Evolutionary conservation across 2,329 filamentous ascomycete species (phyloP).

Genomic region (Colletotrichum brevisporum): DNA sequence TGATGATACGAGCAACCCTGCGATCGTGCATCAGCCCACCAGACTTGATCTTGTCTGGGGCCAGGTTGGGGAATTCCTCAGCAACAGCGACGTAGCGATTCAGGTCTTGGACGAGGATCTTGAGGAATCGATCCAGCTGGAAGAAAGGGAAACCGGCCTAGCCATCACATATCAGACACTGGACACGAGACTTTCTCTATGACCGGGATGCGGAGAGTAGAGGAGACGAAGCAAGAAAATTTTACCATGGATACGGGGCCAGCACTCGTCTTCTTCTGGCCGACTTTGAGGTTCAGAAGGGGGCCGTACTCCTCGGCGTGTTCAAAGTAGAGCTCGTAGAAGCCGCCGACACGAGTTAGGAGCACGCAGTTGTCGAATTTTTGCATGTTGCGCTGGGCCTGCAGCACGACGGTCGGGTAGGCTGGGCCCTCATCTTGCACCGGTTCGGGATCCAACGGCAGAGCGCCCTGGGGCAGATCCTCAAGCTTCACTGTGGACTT

Average conservation of each 20-base stretch:
- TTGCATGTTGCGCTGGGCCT: slow-evolving; percentile 89
- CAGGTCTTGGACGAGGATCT: slow-evolving; percentile 91
- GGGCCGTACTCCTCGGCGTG: slow-evolving; percentile 93
- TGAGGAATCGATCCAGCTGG: slow-evolving; percentile 93
- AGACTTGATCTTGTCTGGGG: slow-evolving; percentile 77
- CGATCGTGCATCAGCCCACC: slow-evolving; percentile 89
- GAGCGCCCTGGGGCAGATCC: slow-evolving; percentile 69
- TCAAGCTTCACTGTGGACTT: slow-evolving; percentile 67
- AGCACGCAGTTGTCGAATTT: slow-evolving; percentile 93
- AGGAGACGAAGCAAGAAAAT: slow-evolving; percentile 20
- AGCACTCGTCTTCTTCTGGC: slow-evolving; percentile 80
- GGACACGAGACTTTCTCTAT: slow-evolving; percentile 33
- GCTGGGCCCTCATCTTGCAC: slow-evolving; percentile 61
- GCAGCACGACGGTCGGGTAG: slow-evolving; percentile 91
- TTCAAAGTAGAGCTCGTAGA: slow-evolving; percentile 98
- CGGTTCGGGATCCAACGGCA: slow-evolving; percentile 57
- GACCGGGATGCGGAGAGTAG: not conserved
- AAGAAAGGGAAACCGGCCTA: slow-evolving; percentile 94
- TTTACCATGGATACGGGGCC: slow-evolving; percentile 87
- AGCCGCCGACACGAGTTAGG: slow-evolving; percentile 91
- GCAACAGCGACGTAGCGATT: slow-evolving; percentile 93
- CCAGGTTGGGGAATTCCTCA: slow-evolving; percentile 88
- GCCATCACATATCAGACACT: slow-evolving; percentile 43
- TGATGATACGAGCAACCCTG: slow-evolving; percentile 88
- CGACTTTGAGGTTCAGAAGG: slow-evolving; percentile 88